These are phyloP conservation scores for Malassezia sp. DNA, from an alignment of 1,284 basidiomycete species.

Conservation along the genomic window DNA sequence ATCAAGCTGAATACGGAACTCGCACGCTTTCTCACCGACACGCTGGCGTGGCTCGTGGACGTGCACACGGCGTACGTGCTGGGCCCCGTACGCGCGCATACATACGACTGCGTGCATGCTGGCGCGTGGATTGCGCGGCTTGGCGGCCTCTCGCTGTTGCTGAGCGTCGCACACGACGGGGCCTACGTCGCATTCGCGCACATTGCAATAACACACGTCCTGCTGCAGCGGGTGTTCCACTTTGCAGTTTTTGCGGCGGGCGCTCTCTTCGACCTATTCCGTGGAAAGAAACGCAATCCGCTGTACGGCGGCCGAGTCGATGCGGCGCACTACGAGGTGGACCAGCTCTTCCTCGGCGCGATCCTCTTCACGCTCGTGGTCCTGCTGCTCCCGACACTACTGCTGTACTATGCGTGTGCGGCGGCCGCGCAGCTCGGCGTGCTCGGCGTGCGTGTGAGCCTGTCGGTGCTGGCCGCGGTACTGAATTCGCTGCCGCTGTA, in stretches of 20 bases:
- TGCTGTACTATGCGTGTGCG: constrained; percentile 74
- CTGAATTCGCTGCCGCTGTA: constrained; percentile 88
- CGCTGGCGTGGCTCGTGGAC: constrained; percentile 48
- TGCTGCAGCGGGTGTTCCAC: constrained; percentile 58
- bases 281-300: constrained; percentile 55
- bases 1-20: constrained; percentile 91
- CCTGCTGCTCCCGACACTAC: constrained; percentile 79
- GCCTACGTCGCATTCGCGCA: constrained; percentile 62
- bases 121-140: neutral
- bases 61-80: constrained; percentile 17
- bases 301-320: constrained; percentile 69
- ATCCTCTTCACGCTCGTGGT: constrained; percentile 82
- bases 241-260: constrained; percentile 57
- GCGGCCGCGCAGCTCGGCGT: constrained; percentile 54
- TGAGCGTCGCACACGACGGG: constrained; percentile 61
- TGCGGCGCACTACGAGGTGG: constrained; percentile 78
- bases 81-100: constrained; percentile 4
- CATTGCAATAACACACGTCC: constrained; percentile 60
- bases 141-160: constrained; percentile 58
- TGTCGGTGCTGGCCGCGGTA: constrained; percentile 48
- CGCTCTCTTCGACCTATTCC: constrained; percentile 83
- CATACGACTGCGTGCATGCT: constrained; percentile 4
- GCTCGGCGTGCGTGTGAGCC: constrained; percentile 13
- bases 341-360: constrained; percentile 85
- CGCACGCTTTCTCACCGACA: constrained; percentile 65